A percentile compares a stretch with the other conserved stretches of the same genome.
These are phyloP conservation scores for Tetrahymena malaccensis DNA, from an alignment of 73 alveolate genomes.

Conservation along the genomic window DNA sequence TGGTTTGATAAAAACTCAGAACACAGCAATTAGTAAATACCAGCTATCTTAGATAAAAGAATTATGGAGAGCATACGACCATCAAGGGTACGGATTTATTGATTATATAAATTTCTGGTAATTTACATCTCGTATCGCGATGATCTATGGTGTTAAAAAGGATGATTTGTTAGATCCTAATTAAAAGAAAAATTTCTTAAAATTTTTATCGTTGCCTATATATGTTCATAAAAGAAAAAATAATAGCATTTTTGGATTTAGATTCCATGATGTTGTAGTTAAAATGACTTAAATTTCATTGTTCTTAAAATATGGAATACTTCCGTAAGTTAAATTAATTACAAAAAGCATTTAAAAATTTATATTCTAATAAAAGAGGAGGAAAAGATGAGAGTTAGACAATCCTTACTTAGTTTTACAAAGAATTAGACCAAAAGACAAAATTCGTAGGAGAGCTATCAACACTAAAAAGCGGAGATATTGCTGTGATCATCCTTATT, in stretches of 20 bases:
- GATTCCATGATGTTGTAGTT: constrained; percentile 35
- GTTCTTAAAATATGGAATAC: constrained; percentile 25
- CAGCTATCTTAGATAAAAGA: constrained; percentile 16
- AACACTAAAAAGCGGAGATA: not conserved
- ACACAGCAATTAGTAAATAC: constrained; percentile 36
- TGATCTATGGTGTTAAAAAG: constrained; percentile 31
- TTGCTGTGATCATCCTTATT: not conserved
- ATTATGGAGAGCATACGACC: constrained; percentile 32
- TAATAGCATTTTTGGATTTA: constrained; percentile 8
- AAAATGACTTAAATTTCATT: constrained; percentile 25
- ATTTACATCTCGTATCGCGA: constrained; percentile 31
- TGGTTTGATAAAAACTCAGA: constrained; percentile 21
- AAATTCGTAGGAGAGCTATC: not conserved
- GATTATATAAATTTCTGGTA: constrained; percentile 33
- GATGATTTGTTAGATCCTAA: constrained; percentile 35
- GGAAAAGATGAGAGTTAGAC: not conserved
- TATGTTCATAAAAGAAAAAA: constrained; percentile 1
- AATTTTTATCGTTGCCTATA: constrained; percentile 16
- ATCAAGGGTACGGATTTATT: constrained; percentile 28
- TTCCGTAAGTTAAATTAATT: not conserved
- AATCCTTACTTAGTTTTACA: not conserved
- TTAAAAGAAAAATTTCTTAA: constrained; percentile 28
- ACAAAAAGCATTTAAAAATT: not conserved
- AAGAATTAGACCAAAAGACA: not conserved
- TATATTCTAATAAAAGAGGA: not conserved